phyloP scores from a whole-genome alignment of 768 basidiomycete species.

The Tylopilus rubrobrunneus region DNA sequence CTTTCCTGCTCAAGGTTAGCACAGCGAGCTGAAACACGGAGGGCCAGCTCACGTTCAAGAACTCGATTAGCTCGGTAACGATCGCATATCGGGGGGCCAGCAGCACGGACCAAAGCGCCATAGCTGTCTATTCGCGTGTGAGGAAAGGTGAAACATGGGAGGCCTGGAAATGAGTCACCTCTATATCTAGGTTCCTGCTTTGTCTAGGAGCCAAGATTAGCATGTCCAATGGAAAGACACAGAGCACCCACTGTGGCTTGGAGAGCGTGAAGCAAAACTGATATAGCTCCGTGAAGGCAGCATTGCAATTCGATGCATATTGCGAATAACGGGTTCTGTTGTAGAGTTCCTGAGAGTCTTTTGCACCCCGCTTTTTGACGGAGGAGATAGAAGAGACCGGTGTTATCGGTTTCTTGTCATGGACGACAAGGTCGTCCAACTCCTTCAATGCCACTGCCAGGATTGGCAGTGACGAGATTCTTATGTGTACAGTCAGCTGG shows the following conservation, averaged over 20 bases:
- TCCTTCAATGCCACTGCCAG: slow-evolving; percentile 54
- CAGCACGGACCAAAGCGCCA: slow-evolving; percentile 73
- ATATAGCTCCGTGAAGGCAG: slow-evolving; percentile 64
- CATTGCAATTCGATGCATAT: slow-evolving; percentile 46
- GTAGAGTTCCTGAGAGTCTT: slow-evolving; percentile 43
- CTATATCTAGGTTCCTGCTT: slow-evolving; percentile 77
- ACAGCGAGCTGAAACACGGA: background rate
- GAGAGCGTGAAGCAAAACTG: slow-evolving; percentile 65
- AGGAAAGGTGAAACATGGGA: background rate
- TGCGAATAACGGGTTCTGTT: slow-evolving; percentile 47
- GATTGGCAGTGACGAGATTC: slow-evolving; percentile 47
- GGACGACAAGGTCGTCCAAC: slow-evolving; percentile 60
- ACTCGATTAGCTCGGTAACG: slow-evolving; percentile 60
- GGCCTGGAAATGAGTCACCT: slow-evolving; percentile 42
- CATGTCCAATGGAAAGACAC: background rate
- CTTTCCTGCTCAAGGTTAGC: slow-evolving; percentile 30
- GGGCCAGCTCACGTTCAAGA: slow-evolving; percentile 48
- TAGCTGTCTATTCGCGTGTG: slow-evolving; percentile 48
- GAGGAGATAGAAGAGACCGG: slow-evolving; percentile 18
- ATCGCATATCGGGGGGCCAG: slow-evolving; percentile 65
- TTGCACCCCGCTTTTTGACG: slow-evolving; percentile 31
- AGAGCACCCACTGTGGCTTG: slow-evolving; percentile 60
- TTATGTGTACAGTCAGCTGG: slow-evolving; percentile 19
- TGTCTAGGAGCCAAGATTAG: slow-evolving; percentile 39
- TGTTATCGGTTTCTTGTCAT: slow-evolving; percentile 37